Percentiles rank a stretch among this genome's conserved stretches.
phyloP scores from a whole-genome alignment of 345 rosid genomes.

The Citrus hindsii region DNA sequence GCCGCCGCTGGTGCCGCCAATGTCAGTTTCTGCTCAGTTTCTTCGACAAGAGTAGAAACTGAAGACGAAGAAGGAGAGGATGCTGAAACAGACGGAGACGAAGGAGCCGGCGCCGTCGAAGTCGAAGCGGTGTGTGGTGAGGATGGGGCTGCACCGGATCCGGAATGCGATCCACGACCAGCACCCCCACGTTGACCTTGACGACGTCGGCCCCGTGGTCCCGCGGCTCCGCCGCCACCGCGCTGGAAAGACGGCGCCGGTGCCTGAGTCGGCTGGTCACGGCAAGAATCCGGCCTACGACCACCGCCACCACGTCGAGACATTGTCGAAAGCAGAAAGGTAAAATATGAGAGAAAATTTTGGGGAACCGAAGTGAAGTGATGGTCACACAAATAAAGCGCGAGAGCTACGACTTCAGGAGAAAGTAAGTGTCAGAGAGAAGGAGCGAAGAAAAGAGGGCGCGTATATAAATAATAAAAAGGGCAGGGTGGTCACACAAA shows the following conservation, averaged over 20 bases:
- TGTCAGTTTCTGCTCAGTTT: constrained; percentile 6
- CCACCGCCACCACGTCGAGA: constrained; percentile 9
- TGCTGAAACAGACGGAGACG: not conserved
- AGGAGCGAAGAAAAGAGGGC: no score
- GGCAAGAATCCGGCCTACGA: constrained; percentile 8
- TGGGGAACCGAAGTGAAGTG: no score
- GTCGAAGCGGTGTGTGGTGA: not conserved
- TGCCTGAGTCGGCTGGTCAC: constrained; percentile 16
- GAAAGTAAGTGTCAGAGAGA: no score
- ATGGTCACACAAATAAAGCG: no score
- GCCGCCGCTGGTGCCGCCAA: constrained; percentile 12
- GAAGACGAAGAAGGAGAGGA: not conserved
- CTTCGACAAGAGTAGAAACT: not conserved
- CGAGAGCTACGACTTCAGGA: rapidly evolving
- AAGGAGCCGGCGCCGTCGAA: not conserved
- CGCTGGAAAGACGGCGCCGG: not conserved
- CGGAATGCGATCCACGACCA: not conserved
- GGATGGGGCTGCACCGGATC: not conserved
- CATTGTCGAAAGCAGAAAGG: not conserved
- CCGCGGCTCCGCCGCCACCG: not conserved
- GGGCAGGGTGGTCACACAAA: no score
- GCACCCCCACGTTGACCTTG: not conserved
- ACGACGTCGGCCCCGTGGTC: constrained; percentile 6
- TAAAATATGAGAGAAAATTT: no score
- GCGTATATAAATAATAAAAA: not conserved